These are phyloP conservation scores for Phialophora tarda DNA, from an alignment of 2,329 filamentous ascomycete species.

Conservation along the genomic window DNA sequence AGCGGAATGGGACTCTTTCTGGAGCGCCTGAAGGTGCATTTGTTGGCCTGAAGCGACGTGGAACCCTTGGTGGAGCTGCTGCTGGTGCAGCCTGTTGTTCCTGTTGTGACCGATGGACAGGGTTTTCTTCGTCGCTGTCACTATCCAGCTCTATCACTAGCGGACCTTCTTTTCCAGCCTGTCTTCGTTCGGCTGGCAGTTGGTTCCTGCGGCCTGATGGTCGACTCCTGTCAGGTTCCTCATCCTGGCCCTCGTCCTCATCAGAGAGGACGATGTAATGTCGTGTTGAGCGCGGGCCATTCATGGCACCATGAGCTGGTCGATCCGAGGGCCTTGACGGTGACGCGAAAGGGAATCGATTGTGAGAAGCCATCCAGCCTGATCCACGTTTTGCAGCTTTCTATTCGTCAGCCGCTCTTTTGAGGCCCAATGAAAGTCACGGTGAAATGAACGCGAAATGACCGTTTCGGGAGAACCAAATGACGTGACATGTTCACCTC, in stretches of 20 bases:
- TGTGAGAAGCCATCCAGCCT: background rate
- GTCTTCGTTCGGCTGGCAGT: background rate
- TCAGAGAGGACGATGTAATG: background rate
- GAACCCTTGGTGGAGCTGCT: background rate
- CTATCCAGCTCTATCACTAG: background rate
- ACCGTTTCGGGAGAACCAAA: no score
- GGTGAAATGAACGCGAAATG: background rate
- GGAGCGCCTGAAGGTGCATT: background rate
- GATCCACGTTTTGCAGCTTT: background rate
- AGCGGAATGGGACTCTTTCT: background rate
- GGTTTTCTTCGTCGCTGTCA: constrained; percentile 2
- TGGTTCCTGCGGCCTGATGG: background rate
- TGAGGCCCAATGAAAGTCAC: background rate
- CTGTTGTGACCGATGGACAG: background rate
- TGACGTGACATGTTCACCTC: no score
- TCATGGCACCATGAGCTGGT: background rate
- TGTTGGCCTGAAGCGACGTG: background rate
- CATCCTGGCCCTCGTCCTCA: background rate
- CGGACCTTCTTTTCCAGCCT: background rate
- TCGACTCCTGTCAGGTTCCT: background rate
- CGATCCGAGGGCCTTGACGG: background rate
- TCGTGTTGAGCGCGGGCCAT: background rate
- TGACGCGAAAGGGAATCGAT: background rate
- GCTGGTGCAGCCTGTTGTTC: background rate
- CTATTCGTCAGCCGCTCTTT: background rate